These are phyloP conservation scores for Daldinia grandis DNA, from an alignment of 495 filamentous ascomycete species.

Conservation along the genomic window DNA sequence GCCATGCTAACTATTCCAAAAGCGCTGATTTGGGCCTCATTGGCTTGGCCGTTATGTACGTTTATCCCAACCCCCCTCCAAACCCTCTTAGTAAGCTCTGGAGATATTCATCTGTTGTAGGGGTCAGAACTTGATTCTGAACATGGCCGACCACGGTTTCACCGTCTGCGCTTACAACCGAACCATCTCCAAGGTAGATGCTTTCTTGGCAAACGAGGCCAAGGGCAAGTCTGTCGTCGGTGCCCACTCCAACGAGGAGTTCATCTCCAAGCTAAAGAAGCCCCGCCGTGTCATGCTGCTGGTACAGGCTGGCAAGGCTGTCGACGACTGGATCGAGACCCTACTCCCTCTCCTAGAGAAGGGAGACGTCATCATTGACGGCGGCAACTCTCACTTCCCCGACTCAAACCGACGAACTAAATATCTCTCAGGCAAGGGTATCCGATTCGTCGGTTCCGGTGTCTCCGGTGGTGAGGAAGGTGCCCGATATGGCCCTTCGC, in stretches of 20 bases:
- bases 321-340: slow-evolving; percentile 97
- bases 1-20: slow-evolving; percentile 59
- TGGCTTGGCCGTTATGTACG: slow-evolving; percentile 97
- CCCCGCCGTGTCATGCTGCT: slow-evolving; percentile 97
- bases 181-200: slow-evolving; percentile 96
- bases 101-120: slow-evolving; percentile 44
- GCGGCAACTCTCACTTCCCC: slow-evolving; percentile 99
- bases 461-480: slow-evolving; percentile 99
- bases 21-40: slow-evolving; percentile 97
- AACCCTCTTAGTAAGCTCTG: slow-evolving; percentile 3
- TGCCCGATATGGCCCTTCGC: slow-evolving; percentile 93
- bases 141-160: slow-evolving; percentile 95
- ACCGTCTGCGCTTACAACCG: slow-evolving; percentile 98
- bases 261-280: slow-evolving; percentile 93
- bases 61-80: slow-evolving; percentile 31
- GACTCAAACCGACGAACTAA: slow-evolving; percentile 95
- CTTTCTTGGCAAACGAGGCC: slow-evolving; percentile 91
- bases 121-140: slow-evolving; percentile 95
- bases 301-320: slow-evolving; percentile 96
- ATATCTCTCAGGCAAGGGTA: slow-evolving; percentile 84
- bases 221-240: slow-evolving; percentile 95
- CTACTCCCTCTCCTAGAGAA: slow-evolving; percentile 87
- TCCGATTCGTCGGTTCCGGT: slow-evolving; percentile 96
- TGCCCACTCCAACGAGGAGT: slow-evolving; percentile 92
- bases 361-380: slow-evolving; percentile 99